Evolutionary conservation across 1,284 basidiomycete species (phyloP).

Genomic region (Cryptococcus deneoformans): DNA sequence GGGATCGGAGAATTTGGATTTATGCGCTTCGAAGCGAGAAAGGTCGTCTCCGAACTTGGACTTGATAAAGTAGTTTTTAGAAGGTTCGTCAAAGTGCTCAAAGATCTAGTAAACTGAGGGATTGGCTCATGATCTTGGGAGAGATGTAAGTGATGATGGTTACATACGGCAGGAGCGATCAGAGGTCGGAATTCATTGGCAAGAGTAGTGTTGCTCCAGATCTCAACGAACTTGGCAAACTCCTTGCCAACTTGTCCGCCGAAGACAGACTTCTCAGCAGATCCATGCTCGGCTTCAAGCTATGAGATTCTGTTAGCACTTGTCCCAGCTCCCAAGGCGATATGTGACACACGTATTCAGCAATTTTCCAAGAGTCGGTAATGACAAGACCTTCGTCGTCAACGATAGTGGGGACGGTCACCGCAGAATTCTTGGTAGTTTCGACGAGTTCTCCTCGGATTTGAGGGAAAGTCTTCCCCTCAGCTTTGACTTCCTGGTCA

Average conservation of each 20-base stretch:
- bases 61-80: constrained; percentile 20
- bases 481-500: constrained; percentile 15
- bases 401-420: constrained; percentile 35
- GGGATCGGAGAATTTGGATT: constrained; percentile 3
- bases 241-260: constrained; percentile 16
- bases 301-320: constrained; percentile 2
- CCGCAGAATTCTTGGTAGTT: constrained; percentile 27
- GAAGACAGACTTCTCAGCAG: constrained; percentile 26
- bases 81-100: constrained; percentile 10
- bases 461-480: constrained; percentile 19
- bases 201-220: constrained; percentile 25
- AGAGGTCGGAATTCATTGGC: constrained; percentile 23
- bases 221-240: constrained; percentile 26
- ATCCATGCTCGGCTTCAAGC: constrained; percentile 28
- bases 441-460: constrained; percentile 27
- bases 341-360: constrained; percentile 28
- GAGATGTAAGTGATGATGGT: background rate
- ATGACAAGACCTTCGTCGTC: constrained; percentile 18
- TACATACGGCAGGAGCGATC: constrained; percentile 15
- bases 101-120: constrained; percentile 4
- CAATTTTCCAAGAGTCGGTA: constrained; percentile 36
- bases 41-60: constrained; percentile 19
- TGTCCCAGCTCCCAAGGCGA: background rate
- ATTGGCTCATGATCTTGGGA: background rate
- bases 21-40: constrained; percentile 5